Percentiles rank a stretch among this genome's conserved stretches.
These are phyloP conservation scores for Rutidosis leptorrhynchoides DNA, from an alignment of 129 eudicot genomes.

Conservation along the genomic window DNA sequence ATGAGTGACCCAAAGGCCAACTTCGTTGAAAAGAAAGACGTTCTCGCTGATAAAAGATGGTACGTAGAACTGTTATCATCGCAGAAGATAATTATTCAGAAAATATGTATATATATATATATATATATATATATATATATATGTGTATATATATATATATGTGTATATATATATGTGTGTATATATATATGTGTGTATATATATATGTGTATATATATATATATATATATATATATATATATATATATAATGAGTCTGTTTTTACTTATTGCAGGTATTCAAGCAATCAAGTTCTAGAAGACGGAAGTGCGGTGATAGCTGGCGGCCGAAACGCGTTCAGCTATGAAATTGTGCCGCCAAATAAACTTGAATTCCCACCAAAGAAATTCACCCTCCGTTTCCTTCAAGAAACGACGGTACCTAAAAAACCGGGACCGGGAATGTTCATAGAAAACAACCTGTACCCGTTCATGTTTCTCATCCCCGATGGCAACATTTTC, in stretches of 20 bases:
- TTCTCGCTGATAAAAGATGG: constrained; percentile 59
- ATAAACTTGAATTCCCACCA: constrained; percentile 17
- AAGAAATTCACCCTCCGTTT: constrained; percentile 41
- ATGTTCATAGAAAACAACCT: constrained; percentile 39
- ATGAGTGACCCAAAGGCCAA: constrained; percentile 38
- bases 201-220: too few relatives aligned
- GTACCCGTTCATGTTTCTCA: constrained; percentile 36
- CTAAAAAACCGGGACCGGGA: constrained; percentile 28
- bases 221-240: too few relatives aligned
- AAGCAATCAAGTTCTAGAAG: constrained; percentile 50
- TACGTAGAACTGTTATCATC: neutral
- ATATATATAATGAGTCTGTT: neutral
- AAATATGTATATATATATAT: neutral
- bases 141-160: too few relatives aligned
- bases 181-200: too few relatives aligned
- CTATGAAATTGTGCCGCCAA: constrained; percentile 59
- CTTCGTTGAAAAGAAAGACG: constrained; percentile 42
- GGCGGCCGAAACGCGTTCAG: constrained; percentile 68
- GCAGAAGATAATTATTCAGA: neutral
- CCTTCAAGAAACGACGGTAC: constrained; percentile 56
- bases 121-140: too few relatives aligned
- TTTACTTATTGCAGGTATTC: constrained; percentile 47
- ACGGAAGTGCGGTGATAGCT: constrained; percentile 52
- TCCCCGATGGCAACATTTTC: constrained; percentile 37
- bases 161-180: too few relatives aligned